Base-by-base conservation (phyloP, 106 monocot genomes). In the Dendrobium huoshanense region DNA sequence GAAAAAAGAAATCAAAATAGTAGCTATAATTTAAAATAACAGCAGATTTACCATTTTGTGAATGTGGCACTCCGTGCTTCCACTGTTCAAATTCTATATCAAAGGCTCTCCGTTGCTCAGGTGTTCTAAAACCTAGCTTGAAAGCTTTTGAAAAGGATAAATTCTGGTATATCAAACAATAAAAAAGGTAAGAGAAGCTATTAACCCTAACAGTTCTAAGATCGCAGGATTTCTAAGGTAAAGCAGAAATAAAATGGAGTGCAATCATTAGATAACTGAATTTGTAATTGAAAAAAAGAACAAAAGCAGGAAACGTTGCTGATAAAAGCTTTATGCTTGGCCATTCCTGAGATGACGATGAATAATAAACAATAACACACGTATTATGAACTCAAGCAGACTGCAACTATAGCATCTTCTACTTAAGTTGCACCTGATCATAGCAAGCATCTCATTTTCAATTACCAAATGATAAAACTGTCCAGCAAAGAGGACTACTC, bases 101-200 rank as follows among this genome's bases (percentile, higher is more conserved):
- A 79, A 92, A 92, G 43, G 77, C 77, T 84, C 78, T 81, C 72
- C 79, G 81, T 79, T 83, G 87, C 20, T 82, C 85, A 61, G 84
- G 80, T 74, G 87, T 86, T 80, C 80, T 81, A 77, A 92, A 86
- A 17, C 58, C 78, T 77, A 92, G 47, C 84, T 82, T 92, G 80
- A 80, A 80, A 58, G 92, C 86, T 86, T 75, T 86, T 83, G 92
- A 88, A 86, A 78, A 82, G 45, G 72, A 83, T 67, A 49, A 51
- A 48, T 79, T 88, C 92, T 90, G 89, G 55, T 11, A 80, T 64
- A 55, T 11, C 45, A 79, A 58, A 75, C 42, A 72, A 59, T 76
- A 51, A 43, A 75, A 5, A 20, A 72, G 72, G 79, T 79, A 49
- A 59, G 49, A 72, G 67, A 79, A 76, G 11, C 43, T 18, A 83